Percentiles rank a stretch among this genome's conserved stretches.
phyloP scores from a whole-genome alignment of 768 basidiomycete species.

The Rhodotorula diobovata region DNA sequence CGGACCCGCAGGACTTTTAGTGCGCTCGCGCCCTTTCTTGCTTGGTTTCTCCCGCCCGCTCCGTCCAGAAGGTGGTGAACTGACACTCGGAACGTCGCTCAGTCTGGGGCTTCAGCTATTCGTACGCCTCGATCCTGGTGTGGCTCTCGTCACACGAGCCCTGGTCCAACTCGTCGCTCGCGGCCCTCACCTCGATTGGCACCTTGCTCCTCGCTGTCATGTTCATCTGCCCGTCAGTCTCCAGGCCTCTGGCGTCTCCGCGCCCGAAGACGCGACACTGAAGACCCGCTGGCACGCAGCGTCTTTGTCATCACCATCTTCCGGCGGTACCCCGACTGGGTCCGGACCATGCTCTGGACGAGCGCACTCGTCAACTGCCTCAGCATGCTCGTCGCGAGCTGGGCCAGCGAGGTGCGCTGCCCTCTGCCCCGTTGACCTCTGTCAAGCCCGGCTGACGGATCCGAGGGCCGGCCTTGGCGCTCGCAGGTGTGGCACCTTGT shows the following conservation, averaged over 20 bases:
- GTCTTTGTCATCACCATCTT: conserved; percentile 17
- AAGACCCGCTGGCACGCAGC: not conserved
- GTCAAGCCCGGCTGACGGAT: no score
- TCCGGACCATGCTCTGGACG: conserved; percentile 6
- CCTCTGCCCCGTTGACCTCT: no score
- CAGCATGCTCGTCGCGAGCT: conserved; percentile 20
- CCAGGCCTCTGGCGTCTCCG: not conserved
- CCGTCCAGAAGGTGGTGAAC: no score
- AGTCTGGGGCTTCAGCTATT: conserved; percentile 7
- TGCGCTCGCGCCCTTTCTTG: not conserved
- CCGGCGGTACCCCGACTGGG: conserved; percentile 35
- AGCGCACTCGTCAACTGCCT: conserved; percentile 6
- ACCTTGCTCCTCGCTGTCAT: not conserved
- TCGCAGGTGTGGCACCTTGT: conserved; percentile 27
- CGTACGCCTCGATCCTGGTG: conserved; percentile 6
- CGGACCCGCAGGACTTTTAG: not conserved
- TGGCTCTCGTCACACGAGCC: not conserved
- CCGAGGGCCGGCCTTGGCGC: no score
- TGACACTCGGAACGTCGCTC: not conserved
- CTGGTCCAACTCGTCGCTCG: not conserved
- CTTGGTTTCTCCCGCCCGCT: not conserved
- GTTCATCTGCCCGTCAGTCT: not conserved
- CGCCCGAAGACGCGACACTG: no score
- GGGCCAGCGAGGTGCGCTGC: conserved; percentile 9
- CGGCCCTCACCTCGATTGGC: conserved; percentile 11